Evolutionary conservation across 345 rosid species (phyloP), one percentile per base, ranked within the genome.

Genomic region (Sisymbrium altissimum): DNA sequence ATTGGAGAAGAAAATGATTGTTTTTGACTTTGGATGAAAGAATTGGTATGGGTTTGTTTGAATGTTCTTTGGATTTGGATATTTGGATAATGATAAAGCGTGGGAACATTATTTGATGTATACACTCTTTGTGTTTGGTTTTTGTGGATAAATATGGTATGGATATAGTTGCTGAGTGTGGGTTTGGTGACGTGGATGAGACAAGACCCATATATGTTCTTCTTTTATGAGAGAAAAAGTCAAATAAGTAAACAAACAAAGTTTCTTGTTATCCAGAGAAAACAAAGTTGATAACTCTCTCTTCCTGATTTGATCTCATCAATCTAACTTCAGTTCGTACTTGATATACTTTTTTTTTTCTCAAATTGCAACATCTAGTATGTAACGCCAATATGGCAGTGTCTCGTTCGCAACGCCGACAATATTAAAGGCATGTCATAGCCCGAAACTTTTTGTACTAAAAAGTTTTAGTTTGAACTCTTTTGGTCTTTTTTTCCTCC

Each of bases 121-220:
- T n/a, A 6, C 17, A 13, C n/a, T 63, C n/a, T 27, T 38, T 43
- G 10, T 46, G 1, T 40, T n/a, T 19, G 13, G 63, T 35, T 35
- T 64, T 10, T 33, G 69, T 32, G 70, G 70, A 75, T 75, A 75
- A 21, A 68, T 55, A 55, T 35, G 65, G 58, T 57, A 17, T 66
- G 78, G 78, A 74, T 74, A 74, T 58, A 58, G 64, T 66, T 57
- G 67, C 14, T 27, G 60, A 2, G 27, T 18, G 27, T 48, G 13
- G 15, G 41, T 29, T n/a, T 39, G 6, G 40, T 52, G 66, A 74
- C 66, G 74, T 75, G 74, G 57, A 21, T 43, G 40, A 41, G 56
- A 36, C 72, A 46, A 36, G 60, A 17, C 41, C 66, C 27, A 33
- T 54, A 9, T 38, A 46, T 25, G 52, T 40, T 66, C 23, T 40